Evolutionary conservation across 495 filamentous ascomycete genomes (phyloP).

Genomic region (Collariella sp.): DNA sequence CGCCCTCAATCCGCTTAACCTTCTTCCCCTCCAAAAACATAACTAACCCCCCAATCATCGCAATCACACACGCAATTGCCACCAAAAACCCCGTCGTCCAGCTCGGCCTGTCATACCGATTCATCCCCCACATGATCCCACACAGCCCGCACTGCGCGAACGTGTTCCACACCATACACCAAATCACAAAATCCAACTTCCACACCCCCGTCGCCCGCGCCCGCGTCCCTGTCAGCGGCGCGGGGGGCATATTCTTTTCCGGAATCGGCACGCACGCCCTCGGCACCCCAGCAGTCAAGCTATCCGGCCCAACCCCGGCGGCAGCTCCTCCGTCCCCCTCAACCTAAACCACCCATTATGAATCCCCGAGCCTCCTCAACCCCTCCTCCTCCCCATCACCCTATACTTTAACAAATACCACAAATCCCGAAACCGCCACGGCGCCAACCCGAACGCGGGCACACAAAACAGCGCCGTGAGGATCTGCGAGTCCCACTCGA

Average conservation of each 20-base stretch:
- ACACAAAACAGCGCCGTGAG: conserved; percentile 81
- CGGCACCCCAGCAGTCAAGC: conserved; percentile 30
- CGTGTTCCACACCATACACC: conserved; percentile 66
- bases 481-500: conserved; percentile 79
- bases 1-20: conserved; percentile 60
- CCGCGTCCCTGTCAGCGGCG: conserved; percentile 53
- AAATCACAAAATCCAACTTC: conserved; percentile 76
- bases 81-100: conserved; percentile 73
- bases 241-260: conserved; percentile 41
- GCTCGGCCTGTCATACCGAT: conserved; percentile 57
- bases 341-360: conserved; percentile 65
- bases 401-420: conserved; percentile 62
- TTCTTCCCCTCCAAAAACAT: conserved; percentile 56
- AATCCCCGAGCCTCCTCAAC: conserved; percentile 51
- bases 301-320: conserved; percentile 36
- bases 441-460: conserved; percentile 73
- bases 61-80: conserved; percentile 57
- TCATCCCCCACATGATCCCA: conserved; percentile 72
- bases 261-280: conserved; percentile 47
- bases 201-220: conserved; percentile 58
- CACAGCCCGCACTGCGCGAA: conserved; percentile 63
- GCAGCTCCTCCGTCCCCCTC: conserved; percentile 44
- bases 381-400: conserved; percentile 43
- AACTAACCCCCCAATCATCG: conserved; percentile 59
- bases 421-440: conserved; percentile 76